A percentile compares a stretch with the other conserved stretches of the same genome.
phyloP scores from a whole-genome alignment of 2,329 filamentous ascomycete genomes.

The Cryphonectria nitschkei region DNA sequence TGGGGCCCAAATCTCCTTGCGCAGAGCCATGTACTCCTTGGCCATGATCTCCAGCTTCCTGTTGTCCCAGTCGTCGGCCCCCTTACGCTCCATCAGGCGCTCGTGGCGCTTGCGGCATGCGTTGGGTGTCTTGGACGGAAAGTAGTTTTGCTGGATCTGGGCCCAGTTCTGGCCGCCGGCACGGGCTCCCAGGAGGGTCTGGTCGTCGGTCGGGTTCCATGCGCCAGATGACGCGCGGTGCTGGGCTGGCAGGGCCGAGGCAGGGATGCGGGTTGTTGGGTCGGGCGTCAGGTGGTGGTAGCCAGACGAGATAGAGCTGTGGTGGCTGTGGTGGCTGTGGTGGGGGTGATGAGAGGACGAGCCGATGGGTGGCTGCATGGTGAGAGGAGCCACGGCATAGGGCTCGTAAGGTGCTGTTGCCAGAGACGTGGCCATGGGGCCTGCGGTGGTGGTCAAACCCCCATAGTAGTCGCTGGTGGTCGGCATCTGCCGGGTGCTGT shows the following conservation, averaged over 20 bases:
- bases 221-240: slow-evolving; percentile 64
- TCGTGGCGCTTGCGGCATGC: slow-evolving; percentile 91
- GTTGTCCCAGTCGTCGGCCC: slow-evolving; percentile 78
- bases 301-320: slow-evolving; percentile 24
- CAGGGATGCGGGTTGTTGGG: slow-evolving; percentile 37
- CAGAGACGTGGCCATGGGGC: slow-evolving; percentile 35
- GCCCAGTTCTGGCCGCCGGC: slow-evolving; percentile 81
- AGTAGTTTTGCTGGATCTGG: slow-evolving; percentile 76
- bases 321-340: slow-evolving; percentile 30
- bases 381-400: slow-evolving; percentile 40
- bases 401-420: slow-evolving; percentile 38
- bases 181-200: slow-evolving; percentile 71
- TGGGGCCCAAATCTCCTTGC: slow-evolving; percentile 80
- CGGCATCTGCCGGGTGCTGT: slow-evolving; percentile 33
- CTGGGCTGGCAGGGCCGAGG: slow-evolving; percentile 42
- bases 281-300: slow-evolving; percentile 47
- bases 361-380: slow-evolving; percentile 33
- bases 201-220: slow-evolving; percentile 77
- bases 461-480: slow-evolving; percentile 38
- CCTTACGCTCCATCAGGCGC: slow-evolving; percentile 75
- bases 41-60: slow-evolving; percentile 75
- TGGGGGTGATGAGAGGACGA: slow-evolving; percentile 34
- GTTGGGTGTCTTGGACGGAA: slow-evolving; percentile 77
- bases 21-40: slow-evolving; percentile 76
- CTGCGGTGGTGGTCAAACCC: slow-evolving; percentile 35